Conservation (phyloP, 1,284 basidiomycete species). For the Ustilago cynodontis region DNA sequence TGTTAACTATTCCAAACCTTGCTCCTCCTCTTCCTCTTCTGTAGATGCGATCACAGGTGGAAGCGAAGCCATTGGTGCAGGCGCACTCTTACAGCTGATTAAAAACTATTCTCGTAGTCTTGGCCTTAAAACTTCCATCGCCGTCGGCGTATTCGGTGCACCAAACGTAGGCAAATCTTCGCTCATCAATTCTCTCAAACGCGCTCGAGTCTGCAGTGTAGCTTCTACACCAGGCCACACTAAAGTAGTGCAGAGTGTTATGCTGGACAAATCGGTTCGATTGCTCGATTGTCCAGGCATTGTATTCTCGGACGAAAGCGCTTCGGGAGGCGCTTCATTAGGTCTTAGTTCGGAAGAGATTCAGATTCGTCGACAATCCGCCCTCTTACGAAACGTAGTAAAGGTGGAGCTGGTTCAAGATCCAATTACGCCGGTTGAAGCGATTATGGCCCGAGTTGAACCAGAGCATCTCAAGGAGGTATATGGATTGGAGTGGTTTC, state of each 20-base stretch:
- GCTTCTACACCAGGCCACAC: conserved; percentile 95
- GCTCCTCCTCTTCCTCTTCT: not conserved
- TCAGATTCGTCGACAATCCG: conserved; percentile 45
- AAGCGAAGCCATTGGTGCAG: conserved; percentile 73
- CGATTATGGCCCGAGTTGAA: conserved; percentile 63
- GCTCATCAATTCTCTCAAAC: conserved; percentile 92
- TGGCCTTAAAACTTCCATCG: conserved; percentile 71
- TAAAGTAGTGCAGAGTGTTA: conserved; percentile 91
- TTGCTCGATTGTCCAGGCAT: conserved; percentile 97
- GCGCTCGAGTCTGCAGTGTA: conserved; percentile 79
- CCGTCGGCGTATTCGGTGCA: conserved; percentile 94
- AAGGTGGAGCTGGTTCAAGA: conserved; percentile 93
- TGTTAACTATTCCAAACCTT: conserved; percentile 17
- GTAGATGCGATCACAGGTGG: conserved; percentile 36
- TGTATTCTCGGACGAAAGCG: conserved; percentile 72
- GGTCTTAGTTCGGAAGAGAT: conserved; percentile 72
- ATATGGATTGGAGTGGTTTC: conserved; percentile 55
- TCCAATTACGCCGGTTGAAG: conserved; percentile 77
- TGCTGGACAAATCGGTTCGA: conserved; percentile 90
- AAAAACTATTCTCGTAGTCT: conserved; percentile 82
- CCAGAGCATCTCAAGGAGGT: conserved; percentile 52
- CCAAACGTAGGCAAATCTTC: conserved; percentile 98
- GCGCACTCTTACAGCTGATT: conserved; percentile 82
- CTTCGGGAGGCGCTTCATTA: conserved; percentile 72
- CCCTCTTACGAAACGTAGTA: conserved; percentile 83